Percentiles rank a stretch among this genome's conserved stretches.
Evolutionary conservation across 331 rosid species (phyloP).

Genomic region (Quercus tomentella): DNA sequence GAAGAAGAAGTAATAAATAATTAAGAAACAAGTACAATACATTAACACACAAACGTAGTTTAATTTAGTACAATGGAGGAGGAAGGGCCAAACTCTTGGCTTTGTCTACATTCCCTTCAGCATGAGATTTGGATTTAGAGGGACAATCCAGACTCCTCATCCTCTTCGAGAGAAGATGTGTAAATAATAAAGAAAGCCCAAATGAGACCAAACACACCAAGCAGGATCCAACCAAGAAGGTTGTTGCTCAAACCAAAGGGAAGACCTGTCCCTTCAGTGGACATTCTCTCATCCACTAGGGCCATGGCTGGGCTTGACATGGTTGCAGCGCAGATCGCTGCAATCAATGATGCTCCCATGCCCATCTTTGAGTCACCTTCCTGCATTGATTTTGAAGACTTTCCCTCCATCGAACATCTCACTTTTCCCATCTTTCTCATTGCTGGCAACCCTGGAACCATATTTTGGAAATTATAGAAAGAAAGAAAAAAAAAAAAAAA

Average conservation of each 20-base stretch:
- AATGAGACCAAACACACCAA: conserved; percentile 70
- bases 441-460: conserved; percentile 55
- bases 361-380: conserved; percentile 46
- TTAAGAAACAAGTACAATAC: not conserved
- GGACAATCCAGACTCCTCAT: conserved; percentile 93
- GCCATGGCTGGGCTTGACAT: conserved; percentile 86
- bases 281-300: conserved; percentile 87
- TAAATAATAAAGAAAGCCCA: conserved; percentile 64
- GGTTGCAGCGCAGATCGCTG: conserved; percentile 46
- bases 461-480: not conserved
- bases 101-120: conserved; percentile 26
- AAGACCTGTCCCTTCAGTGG: conserved; percentile 97
- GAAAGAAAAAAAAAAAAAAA: not conserved
- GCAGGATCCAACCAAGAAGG: conserved; percentile 80
- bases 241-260: conserved; percentile 98
- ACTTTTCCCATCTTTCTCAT: conserved; percentile 68
- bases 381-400: conserved; percentile 13
- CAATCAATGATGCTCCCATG: conserved; percentile 61
- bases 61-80: conserved; percentile 16
- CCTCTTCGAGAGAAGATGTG: conserved; percentile 75
- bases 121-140: conserved; percentile 27
- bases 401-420: conserved; percentile 70
- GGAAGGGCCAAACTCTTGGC: not conserved
- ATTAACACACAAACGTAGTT: not conserved
- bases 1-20: conserved; percentile 6